A percentile compares a stretch with the other conserved stretches of the same genome.
phyloP scores from a whole-genome alignment of 2,329 filamentous ascomycete species.

The Gremmenia infestans region DNA sequence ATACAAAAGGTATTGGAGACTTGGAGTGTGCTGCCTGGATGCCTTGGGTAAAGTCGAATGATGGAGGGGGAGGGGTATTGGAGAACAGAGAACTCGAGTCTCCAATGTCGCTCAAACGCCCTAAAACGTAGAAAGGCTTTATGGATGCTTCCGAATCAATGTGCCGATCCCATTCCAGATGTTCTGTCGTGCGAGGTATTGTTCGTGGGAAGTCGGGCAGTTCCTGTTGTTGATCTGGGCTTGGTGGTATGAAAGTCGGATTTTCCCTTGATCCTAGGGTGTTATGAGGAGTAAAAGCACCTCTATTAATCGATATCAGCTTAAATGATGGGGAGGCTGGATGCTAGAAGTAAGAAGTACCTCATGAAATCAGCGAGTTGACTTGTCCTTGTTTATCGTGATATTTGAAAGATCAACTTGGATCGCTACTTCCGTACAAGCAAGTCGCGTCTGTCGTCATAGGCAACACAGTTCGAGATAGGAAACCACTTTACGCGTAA shows the following conservation, averaged over 20 bases:
- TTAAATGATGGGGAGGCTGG: background rate
- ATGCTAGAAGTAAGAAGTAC: conserved; percentile 1
- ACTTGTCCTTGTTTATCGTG: background rate
- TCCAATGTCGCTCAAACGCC: conserved; percentile 26
- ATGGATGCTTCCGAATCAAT: background rate
- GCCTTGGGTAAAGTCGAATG: conserved; percentile 4
- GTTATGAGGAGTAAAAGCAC: conserved; percentile 20
- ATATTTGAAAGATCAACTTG: background rate
- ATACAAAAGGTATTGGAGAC: conserved; percentile 20
- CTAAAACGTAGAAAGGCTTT: background rate
- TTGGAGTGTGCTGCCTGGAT: conserved; percentile 3
- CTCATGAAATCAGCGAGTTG: conserved; percentile 8
- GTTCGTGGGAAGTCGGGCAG: background rate
- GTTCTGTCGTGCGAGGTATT: background rate
- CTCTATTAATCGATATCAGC: conserved; percentile 10
- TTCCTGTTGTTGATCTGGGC: conserved; percentile 3
- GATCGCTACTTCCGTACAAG: background rate
- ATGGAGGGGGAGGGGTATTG: conserved; percentile 13
- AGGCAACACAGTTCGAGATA: too few relatives aligned
- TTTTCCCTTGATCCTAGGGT: conserved; percentile 14
- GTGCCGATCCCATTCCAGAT: background rate
- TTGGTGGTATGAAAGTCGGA: conserved; percentile 5
- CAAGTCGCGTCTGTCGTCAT: background rate
- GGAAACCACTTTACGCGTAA: background rate
- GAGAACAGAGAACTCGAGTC: conserved; percentile 31